Conservation (phyloP, 441 rosid genomes). For the Breynia disticha region DNA sequence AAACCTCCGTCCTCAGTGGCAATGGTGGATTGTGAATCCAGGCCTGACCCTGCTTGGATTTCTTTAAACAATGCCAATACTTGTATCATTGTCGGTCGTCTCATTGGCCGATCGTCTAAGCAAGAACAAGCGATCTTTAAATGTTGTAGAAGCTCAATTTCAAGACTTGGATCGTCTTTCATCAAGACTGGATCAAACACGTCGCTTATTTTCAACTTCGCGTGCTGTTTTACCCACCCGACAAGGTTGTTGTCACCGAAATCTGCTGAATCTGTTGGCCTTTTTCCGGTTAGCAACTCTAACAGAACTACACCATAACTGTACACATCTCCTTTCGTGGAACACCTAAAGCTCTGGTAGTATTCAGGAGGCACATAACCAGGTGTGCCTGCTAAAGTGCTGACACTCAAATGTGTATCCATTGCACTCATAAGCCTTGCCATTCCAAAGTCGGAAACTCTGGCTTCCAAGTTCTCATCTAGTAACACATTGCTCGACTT, state of each 20-base stretch:
- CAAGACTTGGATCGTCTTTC: constrained; percentile 60
- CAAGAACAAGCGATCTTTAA: constrained; percentile 67
- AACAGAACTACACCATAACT: constrained; percentile 87
- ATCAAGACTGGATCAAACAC: constrained; percentile 65
- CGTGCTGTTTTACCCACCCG: constrained; percentile 96
- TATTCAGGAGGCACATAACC: constrained; percentile 98
- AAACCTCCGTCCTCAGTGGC: constrained; percentile 57
- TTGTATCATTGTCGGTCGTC: constrained; percentile 69
- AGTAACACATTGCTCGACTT: constrained; percentile 90
- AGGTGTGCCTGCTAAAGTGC: constrained; percentile 95
- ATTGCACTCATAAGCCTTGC: constrained; percentile 79
- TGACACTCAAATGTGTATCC: constrained; percentile 95
- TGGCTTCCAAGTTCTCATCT: constrained; percentile 71
- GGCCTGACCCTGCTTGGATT: constrained; percentile 67
- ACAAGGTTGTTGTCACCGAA: constrained; percentile 98
- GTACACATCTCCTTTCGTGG: constrained; percentile 89
- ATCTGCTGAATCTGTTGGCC: constrained; percentile 89
- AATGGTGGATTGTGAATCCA: constrained; percentile 64
- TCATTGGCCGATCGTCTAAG: constrained; percentile 61
- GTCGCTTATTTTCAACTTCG: constrained; percentile 52
- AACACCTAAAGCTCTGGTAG: constrained; percentile 90
- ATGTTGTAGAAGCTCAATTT: constrained; percentile 70
- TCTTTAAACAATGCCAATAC: constrained; percentile 76
- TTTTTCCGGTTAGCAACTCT: constrained; percentile 78
- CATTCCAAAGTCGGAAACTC: constrained; percentile 98